Base-by-base conservation (phyloP, 208 protist genomes). In the Acanthamoeba sp. region DNA sequence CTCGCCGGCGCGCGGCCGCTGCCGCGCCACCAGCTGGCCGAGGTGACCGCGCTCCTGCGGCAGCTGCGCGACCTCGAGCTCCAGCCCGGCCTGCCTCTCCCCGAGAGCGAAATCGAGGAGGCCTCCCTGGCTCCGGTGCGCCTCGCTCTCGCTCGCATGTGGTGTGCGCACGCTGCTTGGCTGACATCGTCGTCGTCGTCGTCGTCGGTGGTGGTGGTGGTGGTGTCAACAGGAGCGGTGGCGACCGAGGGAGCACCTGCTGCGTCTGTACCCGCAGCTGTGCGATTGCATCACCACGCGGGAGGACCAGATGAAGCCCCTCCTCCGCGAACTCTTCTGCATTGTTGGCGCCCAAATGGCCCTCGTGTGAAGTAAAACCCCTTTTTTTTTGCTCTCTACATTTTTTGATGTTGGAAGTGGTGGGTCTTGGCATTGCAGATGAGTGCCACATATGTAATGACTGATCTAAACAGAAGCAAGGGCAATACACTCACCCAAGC, bases 241-340 rank as follows among this genome's bases (percentile, higher is more conserved):
- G 76, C 76, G 76, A 20, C 16, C 40, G 36, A 80, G 89, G 42
- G n/a, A 82, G 48, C 89, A 93, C 36, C 16, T 93, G 34, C 42
- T 93, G 14, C 42, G 64, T 16, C 89, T 93, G 48, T 93, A 93
- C 40, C 89, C 89, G 12, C 59, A 69, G 38, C 66, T 93, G 36
- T 76, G 62, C 27, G 64, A 93, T 5, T 93, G 89, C 66, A 93
- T 93, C 89, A 93, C 89, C 9, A 93, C 64, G n/a, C 40, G 66
- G 20, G 89, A 93, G 45, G 66, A 36, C 14, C 36, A 55, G 29
- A 62, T 84, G 64, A 93, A 93, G 66, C 48, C 40, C 4, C 42
- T 84, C 36, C 89, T 93, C 14, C 40, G 52, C 24, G 64, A 93
- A 64, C 66, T 93, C 59, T 64, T 93, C 42, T 32, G 45, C 50